Evolutionary conservation across 2,329 filamentous ascomycete genomes (phyloP).

Genomic region (Pyrenochaeta sp.): DNA sequence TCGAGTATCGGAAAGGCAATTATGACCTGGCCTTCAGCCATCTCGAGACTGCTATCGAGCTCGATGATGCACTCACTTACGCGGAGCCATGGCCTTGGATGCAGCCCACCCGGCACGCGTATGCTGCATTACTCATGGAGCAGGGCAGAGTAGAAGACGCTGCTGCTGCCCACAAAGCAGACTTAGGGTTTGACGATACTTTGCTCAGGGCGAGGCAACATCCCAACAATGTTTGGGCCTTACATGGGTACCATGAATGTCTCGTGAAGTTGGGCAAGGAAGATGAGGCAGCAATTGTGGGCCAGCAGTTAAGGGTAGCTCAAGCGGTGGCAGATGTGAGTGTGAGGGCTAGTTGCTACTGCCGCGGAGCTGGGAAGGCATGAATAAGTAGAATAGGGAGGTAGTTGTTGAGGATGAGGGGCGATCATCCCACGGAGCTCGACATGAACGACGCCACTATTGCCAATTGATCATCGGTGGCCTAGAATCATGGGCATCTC

Average conservation of each 20-base stretch:
- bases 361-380: slow-evolving; percentile 34
- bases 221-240: slow-evolving; percentile 77
- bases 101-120: slow-evolving; percentile 76
- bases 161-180: slow-evolving; percentile 48
- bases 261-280: slow-evolving; percentile 62
- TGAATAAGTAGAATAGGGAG: neutral
- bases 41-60: slow-evolving; percentile 64
- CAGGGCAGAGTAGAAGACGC: slow-evolving; percentile 61
- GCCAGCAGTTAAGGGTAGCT: slow-evolving; percentile 61
- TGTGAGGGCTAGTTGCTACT: slow-evolving; percentile 68
- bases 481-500: neutral
- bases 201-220: slow-evolving; percentile 72
- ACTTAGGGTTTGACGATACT: slow-evolving; percentile 56
- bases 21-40: slow-evolving; percentile 67
- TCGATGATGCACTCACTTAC: slow-evolving; percentile 72
- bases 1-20: slow-evolving; percentile 72
- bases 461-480: neutral
- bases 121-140: slow-evolving; percentile 73
- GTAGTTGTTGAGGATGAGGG: neutral
- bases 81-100: slow-evolving; percentile 84
- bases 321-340: slow-evolving; percentile 67
- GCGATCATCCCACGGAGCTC: neutral
- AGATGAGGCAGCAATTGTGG: slow-evolving; percentile 59
- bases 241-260: slow-evolving; percentile 78
- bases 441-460: neutral